phyloP scores from a whole-genome alignment of 2,329 filamentous ascomycete species.

The Cercospora sp. region DNA sequence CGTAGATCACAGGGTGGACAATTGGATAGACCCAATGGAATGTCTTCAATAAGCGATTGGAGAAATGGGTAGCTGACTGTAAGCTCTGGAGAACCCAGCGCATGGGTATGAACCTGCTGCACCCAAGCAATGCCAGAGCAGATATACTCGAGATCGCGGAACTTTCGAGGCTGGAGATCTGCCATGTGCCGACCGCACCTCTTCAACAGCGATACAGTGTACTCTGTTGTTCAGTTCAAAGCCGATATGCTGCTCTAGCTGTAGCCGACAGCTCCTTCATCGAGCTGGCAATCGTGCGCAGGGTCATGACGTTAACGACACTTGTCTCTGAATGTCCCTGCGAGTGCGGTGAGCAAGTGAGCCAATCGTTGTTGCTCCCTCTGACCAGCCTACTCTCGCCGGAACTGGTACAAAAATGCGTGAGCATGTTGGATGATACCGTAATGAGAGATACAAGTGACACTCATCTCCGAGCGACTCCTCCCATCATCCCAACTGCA shows the following conservation, averaged over 20 bases:
- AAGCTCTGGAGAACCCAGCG: constrained; percentile 5
- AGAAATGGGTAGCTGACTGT: background rate
- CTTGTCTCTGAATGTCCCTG: constrained; percentile 2
- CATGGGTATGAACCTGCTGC: constrained; percentile 4
- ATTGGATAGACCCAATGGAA: background rate
- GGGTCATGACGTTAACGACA: background rate
- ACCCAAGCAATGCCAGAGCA: constrained; percentile 15
- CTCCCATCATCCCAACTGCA: background rate
- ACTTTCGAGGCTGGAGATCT: background rate
- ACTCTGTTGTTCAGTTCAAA: background rate
- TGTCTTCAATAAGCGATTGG: background rate
- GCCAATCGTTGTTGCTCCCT: background rate
- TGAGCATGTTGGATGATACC: background rate
- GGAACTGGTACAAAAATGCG: background rate
- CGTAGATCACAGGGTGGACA: background rate
- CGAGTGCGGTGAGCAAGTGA: background rate
- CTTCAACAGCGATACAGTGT: background rate
- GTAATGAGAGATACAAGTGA: background rate
- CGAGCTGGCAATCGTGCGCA: background rate
- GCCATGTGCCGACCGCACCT: constrained; percentile 5
- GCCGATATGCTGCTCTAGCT: background rate
- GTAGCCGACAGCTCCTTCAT: background rate
- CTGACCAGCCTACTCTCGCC: background rate
- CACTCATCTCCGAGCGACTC: background rate
- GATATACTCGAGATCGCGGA: constrained; percentile 17